Base-by-base conservation (phyloP, 225 moss, liverwort and hornwort species). In the Lunularia cruciata region DNA sequence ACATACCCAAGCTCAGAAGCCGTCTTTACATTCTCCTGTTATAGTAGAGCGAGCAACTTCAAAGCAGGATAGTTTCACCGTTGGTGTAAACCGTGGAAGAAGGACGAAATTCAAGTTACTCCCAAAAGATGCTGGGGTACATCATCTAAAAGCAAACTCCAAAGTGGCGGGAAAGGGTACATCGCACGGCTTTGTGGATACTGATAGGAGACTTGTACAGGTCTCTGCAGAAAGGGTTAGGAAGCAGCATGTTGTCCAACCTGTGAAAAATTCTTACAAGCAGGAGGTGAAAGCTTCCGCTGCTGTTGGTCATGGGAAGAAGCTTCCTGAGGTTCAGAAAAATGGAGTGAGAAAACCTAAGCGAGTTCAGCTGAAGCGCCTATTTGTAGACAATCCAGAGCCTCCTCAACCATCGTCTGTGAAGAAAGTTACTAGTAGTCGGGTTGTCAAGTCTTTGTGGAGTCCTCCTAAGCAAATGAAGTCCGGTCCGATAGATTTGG, bases 311-410 rank as follows among this genome's bases (percentile, higher is more conserved):
- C 73, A 65, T 43, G 38, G 64, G 5, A 76, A 81, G 59, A 76
- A 76, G 65, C 54, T 81, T 31, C 76, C 81, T 5, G 81, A 81
- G 65, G 76, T 76, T 57, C 81, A 81, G 46, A 81, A 81, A 33
- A 81, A 76, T 60, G 81, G 76, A 20, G 64, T 81, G 45, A 76
- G 76, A 59, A 81, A 81, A 45, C 81, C 76, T 12, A 81, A 81
- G 64, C 57, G 81, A 59, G 76, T 81, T 35, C 81, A 81, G 73
- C 65, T 81, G 69, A 81, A 71, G 57, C 81, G 70, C 22, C 73
- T 81, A 12, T 76, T 65, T 32, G 69, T 70, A 19, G 69, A 81
- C 19, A 72, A 79, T 47, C 72, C 71, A 36, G 67, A 55, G 35
- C 51, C 16, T n/a, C 39, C 32, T 53, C 71, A 18, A 6, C 61